These are phyloP conservation scores for Selaginella moellendorffii DNA, from an alignment of 75 land plant species.

Conservation along the genomic window DNA sequence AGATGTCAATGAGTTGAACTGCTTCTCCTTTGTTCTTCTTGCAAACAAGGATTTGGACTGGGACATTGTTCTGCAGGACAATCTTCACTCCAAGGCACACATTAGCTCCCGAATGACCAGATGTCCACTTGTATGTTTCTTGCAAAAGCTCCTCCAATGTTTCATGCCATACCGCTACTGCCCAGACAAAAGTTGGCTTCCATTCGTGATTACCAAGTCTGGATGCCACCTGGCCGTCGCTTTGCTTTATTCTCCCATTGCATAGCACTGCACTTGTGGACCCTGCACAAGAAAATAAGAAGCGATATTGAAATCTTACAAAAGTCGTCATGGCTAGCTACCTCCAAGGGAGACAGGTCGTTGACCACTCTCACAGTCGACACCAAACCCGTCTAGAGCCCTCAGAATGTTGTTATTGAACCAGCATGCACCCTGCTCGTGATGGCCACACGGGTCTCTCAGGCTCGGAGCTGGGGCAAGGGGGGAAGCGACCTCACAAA, in stretches of 20 bases:
- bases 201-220: neutral
- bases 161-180: neutral
- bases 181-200: neutral
- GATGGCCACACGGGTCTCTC: slow-evolving; percentile 2
- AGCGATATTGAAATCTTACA: neutral
- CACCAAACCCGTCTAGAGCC: slow-evolving; percentile 2
- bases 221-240: neutral
- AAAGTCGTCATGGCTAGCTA: neutral
- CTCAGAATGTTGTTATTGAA: too few relatives aligned
- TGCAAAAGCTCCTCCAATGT: neutral
- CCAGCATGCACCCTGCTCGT: neutral
- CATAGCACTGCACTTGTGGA: neutral
- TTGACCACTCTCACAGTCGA: slow-evolving; percentile 1
- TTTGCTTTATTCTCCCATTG: slow-evolving; percentile 1
- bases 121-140: neutral
- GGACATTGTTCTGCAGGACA: too few relatives aligned
- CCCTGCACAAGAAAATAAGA: neutral
- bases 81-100: too few relatives aligned
- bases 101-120: neutral
- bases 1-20: too few relatives aligned
- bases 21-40: too few relatives aligned
- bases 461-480: slow-evolving; percentile 2
- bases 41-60: too few relatives aligned
- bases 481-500: neutral
- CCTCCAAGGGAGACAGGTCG: slow-evolving; percentile 2